Conservation (phyloP, 495 filamentous ascomycete genomes). For the Tuber melanosporum region DNA sequence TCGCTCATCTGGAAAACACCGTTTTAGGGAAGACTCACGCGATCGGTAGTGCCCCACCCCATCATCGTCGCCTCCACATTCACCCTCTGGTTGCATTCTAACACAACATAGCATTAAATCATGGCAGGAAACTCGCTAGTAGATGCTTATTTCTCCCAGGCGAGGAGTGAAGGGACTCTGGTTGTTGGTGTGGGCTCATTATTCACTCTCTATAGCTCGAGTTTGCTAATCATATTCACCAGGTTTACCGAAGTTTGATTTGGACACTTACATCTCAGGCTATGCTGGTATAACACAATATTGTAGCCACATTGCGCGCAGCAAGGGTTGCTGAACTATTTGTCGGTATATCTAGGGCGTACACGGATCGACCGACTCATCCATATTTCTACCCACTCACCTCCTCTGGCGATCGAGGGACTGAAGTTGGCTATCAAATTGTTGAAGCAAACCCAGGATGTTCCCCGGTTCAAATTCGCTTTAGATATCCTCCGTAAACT, state of each 20-base stretch:
- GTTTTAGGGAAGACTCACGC: not conserved
- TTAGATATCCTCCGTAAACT: conserved; percentile 58
- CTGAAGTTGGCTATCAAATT: conserved; percentile 69
- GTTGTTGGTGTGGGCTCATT: conserved; percentile 46
- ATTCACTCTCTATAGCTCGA: conserved; percentile 8
- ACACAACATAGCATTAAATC: not conserved
- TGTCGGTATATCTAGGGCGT: conserved; percentile 14
- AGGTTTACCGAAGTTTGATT: conserved; percentile 85
- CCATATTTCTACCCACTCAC: conserved; percentile 71
- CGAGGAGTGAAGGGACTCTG: conserved; percentile 46
- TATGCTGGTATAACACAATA: conserved; percentile 61
- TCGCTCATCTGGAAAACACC: not conserved
- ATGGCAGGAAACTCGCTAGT: not conserved
- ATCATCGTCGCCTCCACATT: not conserved
- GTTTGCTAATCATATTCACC: conserved; percentile 12
- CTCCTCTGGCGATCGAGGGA: conserved; percentile 70
- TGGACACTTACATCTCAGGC: conserved; percentile 86
- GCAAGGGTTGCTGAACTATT: not conserved
- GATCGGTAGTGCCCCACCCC: not conserved
- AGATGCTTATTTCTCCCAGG: conserved; percentile 45
- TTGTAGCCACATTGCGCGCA: not conserved
- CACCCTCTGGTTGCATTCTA: not conserved
- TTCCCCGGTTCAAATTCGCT: conserved; percentile 62
- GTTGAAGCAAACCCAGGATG: conserved; percentile 71
- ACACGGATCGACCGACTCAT: conserved; percentile 60